A percentile compares a stretch with the other conserved stretches of the same genome.
phyloP scores from a whole-genome alignment of 352 stramenopile species.

The Phytophthora constricta region DNA sequence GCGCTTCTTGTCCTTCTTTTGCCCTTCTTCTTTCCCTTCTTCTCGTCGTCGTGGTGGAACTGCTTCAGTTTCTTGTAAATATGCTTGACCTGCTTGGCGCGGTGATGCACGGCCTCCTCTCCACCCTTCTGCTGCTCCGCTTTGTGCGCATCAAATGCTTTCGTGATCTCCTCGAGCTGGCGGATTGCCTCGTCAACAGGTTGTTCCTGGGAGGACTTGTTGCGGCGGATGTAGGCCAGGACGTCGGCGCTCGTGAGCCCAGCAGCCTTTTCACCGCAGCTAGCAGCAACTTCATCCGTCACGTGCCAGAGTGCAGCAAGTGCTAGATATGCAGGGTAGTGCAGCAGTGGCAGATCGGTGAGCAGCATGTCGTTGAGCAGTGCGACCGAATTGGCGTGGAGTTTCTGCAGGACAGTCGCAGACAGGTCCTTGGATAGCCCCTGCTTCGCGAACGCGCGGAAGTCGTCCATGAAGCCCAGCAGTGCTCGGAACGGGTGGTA shows the following conservation, averaged over 20 bases:
- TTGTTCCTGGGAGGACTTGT: slow-evolving; percentile 73
- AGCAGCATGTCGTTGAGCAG: slow-evolving; percentile 81
- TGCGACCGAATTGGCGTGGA: slow-evolving; percentile 78
- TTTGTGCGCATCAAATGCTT: slow-evolving; percentile 45
- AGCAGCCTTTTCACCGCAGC: slow-evolving; percentile 36
- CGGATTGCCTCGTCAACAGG: slow-evolving; percentile 42
- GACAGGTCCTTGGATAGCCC: slow-evolving; percentile 62
- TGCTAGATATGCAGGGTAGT: slow-evolving; percentile 75
- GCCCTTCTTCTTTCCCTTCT: slow-evolving; percentile 72
- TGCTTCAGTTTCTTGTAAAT: slow-evolving; percentile 91
- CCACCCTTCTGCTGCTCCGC: slow-evolving; percentile 42
- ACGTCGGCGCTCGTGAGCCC: slow-evolving; percentile 47
- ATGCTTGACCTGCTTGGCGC: slow-evolving; percentile 75
- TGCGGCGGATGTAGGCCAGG: slow-evolving; percentile 68
- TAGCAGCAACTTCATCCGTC: slow-evolving; percentile 56
- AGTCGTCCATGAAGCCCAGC: slow-evolving; percentile 85
- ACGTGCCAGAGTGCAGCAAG: slow-evolving; percentile 68
- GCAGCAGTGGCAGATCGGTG: slow-evolving; percentile 69
- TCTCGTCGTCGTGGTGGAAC: slow-evolving; percentile 71
- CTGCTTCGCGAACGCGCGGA: slow-evolving; percentile 75
- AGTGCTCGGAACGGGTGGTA: slow-evolving; percentile 88
- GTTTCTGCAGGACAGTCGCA: slow-evolving; percentile 71
- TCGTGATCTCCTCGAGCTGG: slow-evolving; percentile 46
- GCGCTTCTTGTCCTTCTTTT: slow-evolving; percentile 68
- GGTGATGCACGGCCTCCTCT: slow-evolving; percentile 42